Evolutionary conservation across 73 alveolate species (phyloP), one percentile per base, ranked within the genome.

Genomic region (Paramecium pentaurelia): DNA sequence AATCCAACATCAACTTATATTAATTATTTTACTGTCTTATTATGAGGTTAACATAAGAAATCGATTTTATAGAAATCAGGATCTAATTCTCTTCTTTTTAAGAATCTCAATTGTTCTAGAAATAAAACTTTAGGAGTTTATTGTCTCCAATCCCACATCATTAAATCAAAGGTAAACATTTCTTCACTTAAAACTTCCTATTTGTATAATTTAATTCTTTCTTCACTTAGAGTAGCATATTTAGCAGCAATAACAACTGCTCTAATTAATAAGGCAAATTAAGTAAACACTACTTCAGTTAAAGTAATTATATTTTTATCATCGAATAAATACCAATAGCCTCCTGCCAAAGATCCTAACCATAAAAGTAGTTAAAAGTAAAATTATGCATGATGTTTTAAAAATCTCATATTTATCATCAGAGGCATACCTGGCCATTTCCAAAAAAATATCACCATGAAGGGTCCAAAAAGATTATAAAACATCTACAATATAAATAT

Each of bases 101-200:
- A 32, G 4, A 45, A 30, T 37, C 88, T 75, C 6, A 34, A 12
- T 32, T 37, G 68, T 40, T 75, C 88, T 22, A 75, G 20, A 75
- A 75, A 75, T n/a, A 75, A 40, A 9, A 37, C 60, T 75, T 75
- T 75, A 4, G 88, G 64, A 3, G 88, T 34, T 40, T 75, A 20
- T 12, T 37, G 34, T 75, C 88, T 75, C 88, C 88, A 75, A 75
- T 75, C 88, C 88, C 88, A 75, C 88, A 75, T 75, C 88, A 75
- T 75, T 16, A 75, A 20, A 40, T 75, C 88, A 37, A 75, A 75
- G 0, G 58, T 75, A 37, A 75, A 75, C 20, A 75, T 22, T 75
- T 75, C 88, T 75, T 75, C 88, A 36, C 38, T 37, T 37, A 75
- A 40, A 14, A 75, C 60, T 14, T 75, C 60, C 4, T 30, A 0